phyloP scores from a whole-genome alignment of 1,284 basidiomycete species.

The Cutaneotrichosporon curvatum region DNA sequence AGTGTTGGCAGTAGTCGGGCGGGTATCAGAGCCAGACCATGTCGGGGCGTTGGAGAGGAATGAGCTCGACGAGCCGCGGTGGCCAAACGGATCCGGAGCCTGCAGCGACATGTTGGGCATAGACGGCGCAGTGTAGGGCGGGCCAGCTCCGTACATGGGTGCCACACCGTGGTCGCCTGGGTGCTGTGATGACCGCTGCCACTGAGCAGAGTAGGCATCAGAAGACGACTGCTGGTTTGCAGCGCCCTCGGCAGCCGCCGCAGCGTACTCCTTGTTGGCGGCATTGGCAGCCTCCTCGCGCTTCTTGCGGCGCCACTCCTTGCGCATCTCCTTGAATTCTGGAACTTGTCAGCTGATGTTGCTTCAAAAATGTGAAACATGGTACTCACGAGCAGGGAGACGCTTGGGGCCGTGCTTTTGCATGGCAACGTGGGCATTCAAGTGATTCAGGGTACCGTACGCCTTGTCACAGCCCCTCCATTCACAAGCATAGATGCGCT shows the following conservation, averaged over 20 bases:
- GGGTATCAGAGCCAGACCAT: conserved; percentile 15
- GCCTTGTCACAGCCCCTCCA: conserved; percentile 53
- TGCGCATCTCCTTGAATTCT: conserved; percentile 98
- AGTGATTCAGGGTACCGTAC: conserved; percentile 52
- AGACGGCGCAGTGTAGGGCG: not conserved
- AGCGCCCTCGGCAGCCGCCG: conserved; percentile 5
- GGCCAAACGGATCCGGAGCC: conserved; percentile 7
- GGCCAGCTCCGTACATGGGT: not conserved
- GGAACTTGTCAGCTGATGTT: conserved; percentile 16
- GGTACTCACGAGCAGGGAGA: conserved; percentile 47
- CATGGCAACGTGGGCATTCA: conserved; percentile 54
- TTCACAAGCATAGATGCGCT: conserved; percentile 52
- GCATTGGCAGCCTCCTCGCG: conserved; percentile 53
- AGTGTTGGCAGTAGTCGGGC: conserved; percentile 17
- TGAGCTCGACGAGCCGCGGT: conserved; percentile 11
- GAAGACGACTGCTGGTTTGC: not conserved
- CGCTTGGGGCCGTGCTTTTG: conserved; percentile 54
- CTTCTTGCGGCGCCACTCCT: conserved; percentile 89
- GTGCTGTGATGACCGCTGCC: not conserved
- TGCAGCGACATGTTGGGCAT: not conserved
- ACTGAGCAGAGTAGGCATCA: not conserved
- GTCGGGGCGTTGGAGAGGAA: conserved; percentile 12
- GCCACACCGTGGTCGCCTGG: not conserved
- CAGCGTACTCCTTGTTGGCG: conserved; percentile 16
- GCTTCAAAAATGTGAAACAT: not conserved